Evolutionary conservation across 2,329 filamentous ascomycete species (phyloP).

Genomic region (Ramularia collo-cygni): DNA sequence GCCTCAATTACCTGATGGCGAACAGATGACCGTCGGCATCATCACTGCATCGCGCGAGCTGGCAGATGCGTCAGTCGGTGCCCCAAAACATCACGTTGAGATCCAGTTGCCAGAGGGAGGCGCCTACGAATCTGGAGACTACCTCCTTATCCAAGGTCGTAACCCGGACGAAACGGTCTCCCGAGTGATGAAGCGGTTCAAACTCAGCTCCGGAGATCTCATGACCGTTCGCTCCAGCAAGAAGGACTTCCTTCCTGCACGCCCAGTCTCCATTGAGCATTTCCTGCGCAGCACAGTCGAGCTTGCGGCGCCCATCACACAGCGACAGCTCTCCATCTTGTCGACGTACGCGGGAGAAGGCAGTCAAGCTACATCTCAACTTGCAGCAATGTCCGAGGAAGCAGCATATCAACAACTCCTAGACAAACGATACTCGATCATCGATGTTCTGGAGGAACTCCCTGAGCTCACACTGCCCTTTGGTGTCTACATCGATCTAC

Average conservation of each 20-base stretch:
- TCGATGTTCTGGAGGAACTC: conserved; percentile 62
- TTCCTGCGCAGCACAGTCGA: conserved; percentile 58
- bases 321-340: conserved; percentile 35
- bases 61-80: conserved; percentile 43
- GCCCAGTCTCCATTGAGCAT: conserved; percentile 1
- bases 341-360: conserved; percentile 1
- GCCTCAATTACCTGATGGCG: conserved; percentile 1
- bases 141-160: conserved; percentile 34
- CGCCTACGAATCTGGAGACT: conserved; percentile 56
- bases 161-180: conserved; percentile 50
- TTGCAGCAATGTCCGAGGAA: conserved; percentile 7
- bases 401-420: conserved; percentile 42
- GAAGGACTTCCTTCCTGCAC: conserved; percentile 10
- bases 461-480: conserved; percentile 54
- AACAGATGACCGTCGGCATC: conserved; percentile 34
- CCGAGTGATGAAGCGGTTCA: conserved; percentile 57
- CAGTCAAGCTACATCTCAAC: no score
- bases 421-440: conserved; percentile 34
- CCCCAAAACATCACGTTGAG: conserved; percentile 50
- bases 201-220: conserved; percentile 58
- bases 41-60: conserved; percentile 49
- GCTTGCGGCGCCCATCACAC: conserved; percentile 56
- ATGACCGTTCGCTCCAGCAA: conserved; percentile 11
- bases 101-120: conserved; percentile 38
- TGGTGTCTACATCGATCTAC: conserved; percentile 40